Evolutionary conservation across 768 basidiomycete species (phyloP), one percentile per base, ranked within the genome.

Genomic region (Lactifluus volemus): DNA sequence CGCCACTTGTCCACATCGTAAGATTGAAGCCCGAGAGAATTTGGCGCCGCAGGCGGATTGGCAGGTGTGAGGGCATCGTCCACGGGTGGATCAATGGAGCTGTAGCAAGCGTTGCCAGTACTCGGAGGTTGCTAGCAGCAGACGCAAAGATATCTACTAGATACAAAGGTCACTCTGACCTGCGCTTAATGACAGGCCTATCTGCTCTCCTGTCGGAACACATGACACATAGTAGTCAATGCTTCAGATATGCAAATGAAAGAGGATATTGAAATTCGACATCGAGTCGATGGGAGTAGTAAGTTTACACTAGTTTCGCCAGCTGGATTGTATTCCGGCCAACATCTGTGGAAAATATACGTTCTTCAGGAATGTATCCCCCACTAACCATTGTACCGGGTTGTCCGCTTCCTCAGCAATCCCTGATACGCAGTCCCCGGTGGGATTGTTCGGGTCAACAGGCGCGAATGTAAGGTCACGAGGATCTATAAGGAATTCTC

Each of bases 281-380:
- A 25, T 25, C 25, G 25, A 2, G 25, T 25, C 25, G 25, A 25
- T 25, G 1, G 25, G 25, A 21, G 8, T 21, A 47, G 15, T 7
- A 39, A 34, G 39, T 32, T 32, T 58, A 58, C 32, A 12, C 34
- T 9, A 58, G 29, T 19, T 57, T 41, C 8, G 48, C 56, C 12
- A 88, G 77, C 30, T 78, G 81, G 36, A 88, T 75, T 44, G 78
- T 74, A 69, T 88, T 85, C 65, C 78, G 77, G 12, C 63, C 70
- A 14, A 81, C 80, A 64, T 89, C 75, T 11, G 81, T 84, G 6
- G 85, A 85, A 70, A 85, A 70, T 87, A 88, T 0, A 78, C 86
- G 67, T 87, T 89, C 79, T 89, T 89, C 68, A 88, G 73, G 77
- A 88, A 89, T 29, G 84, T 84, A 65, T 86, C 89, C 32, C 87